phyloP scores from a whole-genome alignment of 148 eudicot species.

The Persicaria maculosa region DNA sequence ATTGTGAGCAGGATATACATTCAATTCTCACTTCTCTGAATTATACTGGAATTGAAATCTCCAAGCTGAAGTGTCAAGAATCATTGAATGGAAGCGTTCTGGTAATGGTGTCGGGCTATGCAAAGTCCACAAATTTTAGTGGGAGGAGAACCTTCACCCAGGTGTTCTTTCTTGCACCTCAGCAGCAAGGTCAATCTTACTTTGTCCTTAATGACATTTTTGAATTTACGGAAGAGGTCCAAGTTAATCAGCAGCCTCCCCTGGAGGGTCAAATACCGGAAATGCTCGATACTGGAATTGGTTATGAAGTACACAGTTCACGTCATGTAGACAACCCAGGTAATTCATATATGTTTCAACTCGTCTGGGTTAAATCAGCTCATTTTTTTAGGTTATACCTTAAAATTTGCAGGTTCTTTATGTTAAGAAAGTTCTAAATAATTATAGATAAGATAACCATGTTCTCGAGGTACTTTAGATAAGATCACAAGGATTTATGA shows the following conservation, averaged over 20 bases:
- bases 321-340: too few relatives aligned
- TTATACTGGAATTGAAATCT: conserved; percentile 59
- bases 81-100: conserved; percentile 71
- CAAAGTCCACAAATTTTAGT: conserved; percentile 38
- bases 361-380: too few relatives aligned
- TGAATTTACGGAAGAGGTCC: conserved; percentile 46
- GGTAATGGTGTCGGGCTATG: conserved; percentile 60
- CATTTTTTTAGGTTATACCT: too few relatives aligned
- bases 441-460: too few relatives aligned
- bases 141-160: conserved; percentile 67
- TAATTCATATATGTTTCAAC: too few relatives aligned
- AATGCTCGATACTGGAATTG: conserved; percentile 39
- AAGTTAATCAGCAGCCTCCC: conserved; percentile 25
- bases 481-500: too few relatives aligned
- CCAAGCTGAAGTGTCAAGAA: conserved; percentile 61
- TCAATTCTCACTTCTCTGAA: conserved; percentile 42
- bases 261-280: conserved; percentile 20
- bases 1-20: conserved; percentile 54
- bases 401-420: too few relatives aligned
- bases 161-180: conserved; percentile 84
- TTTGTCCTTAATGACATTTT: conserved; percentile 77
- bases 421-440: too few relatives aligned
- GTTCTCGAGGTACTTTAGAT: too few relatives aligned
- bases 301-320: conserved; percentile 33
- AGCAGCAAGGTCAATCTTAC: conserved; percentile 44